Base-by-base conservation (phyloP, 306 rosid genomes). In the Rosa chinensis region DNA sequence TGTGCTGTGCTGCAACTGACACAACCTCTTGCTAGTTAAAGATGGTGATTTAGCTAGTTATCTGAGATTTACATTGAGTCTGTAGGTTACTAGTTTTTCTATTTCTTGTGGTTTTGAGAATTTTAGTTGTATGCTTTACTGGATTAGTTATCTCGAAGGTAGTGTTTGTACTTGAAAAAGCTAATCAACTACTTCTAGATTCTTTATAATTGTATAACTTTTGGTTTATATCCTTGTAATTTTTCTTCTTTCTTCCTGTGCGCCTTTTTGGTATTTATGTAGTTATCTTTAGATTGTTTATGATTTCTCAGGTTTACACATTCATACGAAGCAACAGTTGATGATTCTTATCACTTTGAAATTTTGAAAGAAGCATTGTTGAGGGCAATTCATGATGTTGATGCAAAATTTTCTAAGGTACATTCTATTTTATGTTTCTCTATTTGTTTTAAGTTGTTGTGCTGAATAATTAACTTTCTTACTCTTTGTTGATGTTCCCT, bases 281-380 rank as follows among this genome's bases (percentile, higher is more conserved):
- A 23, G 74, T 44, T 66, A 32, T 64, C 50, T 82, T 52, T 74
- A 82, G 79, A 64, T 47, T 39, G 44, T 58, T 49, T 71, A 80
- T 79, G 43, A n/a, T 76, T 85, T 87, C 79, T 68, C 92, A 92
- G 97, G 97, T 89, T 88, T 78, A 91, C 86, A 85, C 88, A 86
- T 81, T 79, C 81, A 45, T 79, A 87, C 79, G 80, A 90, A 70
- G 87, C 86, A 80, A 85, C 85, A 62, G 79, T 88, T 86, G 92
- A 82, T 44, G 89, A 91, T 83, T 86, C 92, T 84, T 85, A 87
- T 79, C 97, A 92, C 88, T 91, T 95, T 88, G 94, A 86, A 87
- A 92, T 95, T 78, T 84, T 95, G 85, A 95, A 92, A 87, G 99
- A 95, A 90, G 95, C 96, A 9, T 81, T 95, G 79, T 75, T 95